Evolutionary conservation across 1,284 basidiomycete species (phyloP), one percentile per base, ranked within the genome.

Genomic region (Leccinum griseonigrum): DNA sequence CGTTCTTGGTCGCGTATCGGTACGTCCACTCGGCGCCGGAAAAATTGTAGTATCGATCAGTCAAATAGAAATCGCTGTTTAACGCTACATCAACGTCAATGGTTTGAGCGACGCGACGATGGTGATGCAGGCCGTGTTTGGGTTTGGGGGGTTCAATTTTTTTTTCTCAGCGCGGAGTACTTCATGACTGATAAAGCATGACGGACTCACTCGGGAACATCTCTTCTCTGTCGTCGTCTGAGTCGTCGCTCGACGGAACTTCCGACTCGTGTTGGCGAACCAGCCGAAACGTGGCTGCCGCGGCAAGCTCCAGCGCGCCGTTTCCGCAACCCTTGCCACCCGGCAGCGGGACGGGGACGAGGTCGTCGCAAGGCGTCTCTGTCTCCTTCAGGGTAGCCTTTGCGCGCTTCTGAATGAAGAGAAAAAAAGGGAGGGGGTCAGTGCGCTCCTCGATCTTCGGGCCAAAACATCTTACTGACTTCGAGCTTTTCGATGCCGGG

Each of bases 1-100:
- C 72, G 22, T 75, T 63, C 29, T 66, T 56, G 31, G 72, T 75
- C 28, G 72, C 66, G 34, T 73, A 75, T 56, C 72, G 74, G 63
- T 76, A 75, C 34, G 29, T 54, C 74, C 74, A 73, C 28, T 61
- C 61, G 8, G 22, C 48, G 22, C 55, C 55, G 26, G 64, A 54
- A 46, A 7, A 13, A 46, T 63, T 31, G 29, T 51, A 11, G 2
- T 50, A n/a, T 26, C 52, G 58, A 28, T 68, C 38, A 14, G 38
- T 40, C 53, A 18, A 22, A 36, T 75, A 76, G 56, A 63, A 75
- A 3, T 29, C 43, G 43, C 32, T 28, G n/a, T 73, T 75, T 52
- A 71, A 36, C 3, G 46, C 74, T 73, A 53, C 4, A 7, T 53
- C 36, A 54, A 22, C 38, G 29, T 22, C 18, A 26, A 50, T 50